Base-by-base conservation (phyloP, 768 basidiomycete genomes). In the Lentinula edodes region DNA sequence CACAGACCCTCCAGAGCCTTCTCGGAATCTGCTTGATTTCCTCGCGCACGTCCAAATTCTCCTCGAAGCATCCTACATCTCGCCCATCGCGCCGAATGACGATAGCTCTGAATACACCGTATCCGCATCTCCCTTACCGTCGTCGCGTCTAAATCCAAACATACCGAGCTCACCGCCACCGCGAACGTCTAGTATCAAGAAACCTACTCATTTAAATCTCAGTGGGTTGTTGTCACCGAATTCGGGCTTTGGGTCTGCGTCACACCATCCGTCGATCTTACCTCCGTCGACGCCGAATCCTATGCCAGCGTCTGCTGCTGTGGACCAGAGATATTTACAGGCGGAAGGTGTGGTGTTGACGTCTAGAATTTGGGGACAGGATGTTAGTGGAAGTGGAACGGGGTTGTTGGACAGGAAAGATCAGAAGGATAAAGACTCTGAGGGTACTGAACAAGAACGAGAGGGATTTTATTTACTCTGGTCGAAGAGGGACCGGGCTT, bases 251-350 rank as follows among this genome's bases (percentile, higher is more conserved):
- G 28, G 28, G 18, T 54, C 53, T 36, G 46, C 46, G n/a, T 54
- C 55, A 1, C 41, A 32, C 20, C 82, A 84, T 63, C 87, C 89
- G 1, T 86, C 88, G 2, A 88, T 92, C 67, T 82, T 89, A 64
- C 92, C 91, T 34, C 93, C 93, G 1, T 78, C 77, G 56, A 97
- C 94, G 0, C 95, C 94, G 0, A 87, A 89, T 69, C 94, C 94
- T 1, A 88, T 87, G 15, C 94, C 94, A 1, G 76, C 82, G 0
- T 87, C 90, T 32, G 79, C 82, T 0, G 86, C 88, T 36, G 79
- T 82, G 15, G 94, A 97, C 72, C 80, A 83, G 48, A 81, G 85
- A 69, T 97, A 95, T 69, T 84, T 86, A 1, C 82, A 83, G 35
- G 80, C 90, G 0, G 91, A 94, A 67, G 95, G 94, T 0, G 87